Base-by-base conservation (phyloP, 176 grass and related monocot genomes). In the Ensete glaucum region DNA sequence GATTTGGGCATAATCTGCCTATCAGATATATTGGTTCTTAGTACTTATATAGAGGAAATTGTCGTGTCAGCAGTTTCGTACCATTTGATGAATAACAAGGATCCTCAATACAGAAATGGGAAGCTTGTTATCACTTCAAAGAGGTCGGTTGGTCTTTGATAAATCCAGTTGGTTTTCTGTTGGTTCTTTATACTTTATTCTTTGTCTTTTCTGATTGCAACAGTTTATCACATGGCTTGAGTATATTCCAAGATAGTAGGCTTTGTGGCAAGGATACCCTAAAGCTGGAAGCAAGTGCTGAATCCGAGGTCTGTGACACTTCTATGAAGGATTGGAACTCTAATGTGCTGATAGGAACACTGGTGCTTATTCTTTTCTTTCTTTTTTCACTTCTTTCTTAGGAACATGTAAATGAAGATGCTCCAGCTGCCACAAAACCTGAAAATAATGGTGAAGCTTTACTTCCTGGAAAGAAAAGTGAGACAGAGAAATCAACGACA, bases 31-130 rank as follows among this genome's bases (percentile, higher is more conserved):
- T 82, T 87, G 84, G 75, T 88, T 82, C 84, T 98, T 23, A 88
- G 90, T 73, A 89, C 94, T 69, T 88, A 89, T 86, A 95, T 99
- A 71, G 91, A 99, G 60, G 88, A 99, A 85, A 91, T 99, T 79
- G 84, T 95, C 25, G 62, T 95, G 22, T 88, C 91, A 7, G 96
- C 96, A 48, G 89, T 99, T 62, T 99, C 96, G 57, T 86, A 89
- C 53, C 96, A 99, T 84, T 81, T 99, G 74, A 87, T 85, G 66
- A 81, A 91, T 83, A 91, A 74, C 64, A 95, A 99, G 49, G 85
- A 95, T 68, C 86, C 96, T 63, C 83, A 89, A 67, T 99, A 99
- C 82, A 94, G 86, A 77, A 91, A 91, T 83, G 96, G 96, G 72
- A 99, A 91, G 79, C 96, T 99, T 48, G 69, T 99, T 74, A 68